Evolutionary conservation across 208 protist species (phyloP).

Genomic region (Zelonia costaricensis): DNA sequence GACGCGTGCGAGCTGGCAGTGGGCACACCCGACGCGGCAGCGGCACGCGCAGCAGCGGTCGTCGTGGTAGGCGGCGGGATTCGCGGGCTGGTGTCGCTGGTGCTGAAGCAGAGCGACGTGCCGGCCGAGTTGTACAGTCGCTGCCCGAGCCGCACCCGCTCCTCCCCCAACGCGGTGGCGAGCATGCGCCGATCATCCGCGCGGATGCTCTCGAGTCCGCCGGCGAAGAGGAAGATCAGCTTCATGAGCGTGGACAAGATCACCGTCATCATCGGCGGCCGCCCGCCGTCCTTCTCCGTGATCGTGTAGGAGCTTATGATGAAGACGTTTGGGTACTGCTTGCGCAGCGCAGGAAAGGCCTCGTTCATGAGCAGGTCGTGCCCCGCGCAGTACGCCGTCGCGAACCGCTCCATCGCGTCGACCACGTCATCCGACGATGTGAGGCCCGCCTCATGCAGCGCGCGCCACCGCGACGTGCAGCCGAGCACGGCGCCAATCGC

Average conservation of each 20-base stretch:
- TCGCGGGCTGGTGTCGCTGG: too few species aligned
- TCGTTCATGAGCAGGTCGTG: constrained; percentile 21
- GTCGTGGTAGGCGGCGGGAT: neutral
- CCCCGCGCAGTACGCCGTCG: constrained; percentile 24
- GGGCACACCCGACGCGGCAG: neutral
- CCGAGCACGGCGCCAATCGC: constrained; percentile 33
- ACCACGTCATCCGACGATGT: constrained; percentile 14
- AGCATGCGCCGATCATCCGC: constrained; percentile 47
- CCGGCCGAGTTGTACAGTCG: neutral
- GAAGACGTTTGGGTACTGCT: constrained; percentile 65
- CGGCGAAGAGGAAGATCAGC: constrained; percentile 63
- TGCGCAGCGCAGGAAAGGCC: constrained; percentile 31
- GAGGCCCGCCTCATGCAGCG: constrained; percentile 14
- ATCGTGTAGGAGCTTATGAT: constrained; percentile 23
- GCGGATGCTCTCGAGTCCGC: constrained; percentile 55
- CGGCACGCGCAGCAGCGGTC: neutral
- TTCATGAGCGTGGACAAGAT: constrained; percentile 44
- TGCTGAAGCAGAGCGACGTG: neutral
- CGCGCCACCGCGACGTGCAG: constrained; percentile 23
- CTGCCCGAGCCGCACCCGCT: neutral
- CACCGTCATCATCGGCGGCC: constrained; percentile 36
- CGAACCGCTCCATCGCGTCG: constrained; percentile 28
- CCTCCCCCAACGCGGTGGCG: constrained; percentile 12
- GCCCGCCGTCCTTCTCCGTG: constrained; percentile 14
- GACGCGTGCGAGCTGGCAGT: too few species aligned